These are phyloP conservation scores for Skeletonema costatum DNA, from an alignment of 108 stramenopile genomes.

Conservation along the genomic window DNA sequence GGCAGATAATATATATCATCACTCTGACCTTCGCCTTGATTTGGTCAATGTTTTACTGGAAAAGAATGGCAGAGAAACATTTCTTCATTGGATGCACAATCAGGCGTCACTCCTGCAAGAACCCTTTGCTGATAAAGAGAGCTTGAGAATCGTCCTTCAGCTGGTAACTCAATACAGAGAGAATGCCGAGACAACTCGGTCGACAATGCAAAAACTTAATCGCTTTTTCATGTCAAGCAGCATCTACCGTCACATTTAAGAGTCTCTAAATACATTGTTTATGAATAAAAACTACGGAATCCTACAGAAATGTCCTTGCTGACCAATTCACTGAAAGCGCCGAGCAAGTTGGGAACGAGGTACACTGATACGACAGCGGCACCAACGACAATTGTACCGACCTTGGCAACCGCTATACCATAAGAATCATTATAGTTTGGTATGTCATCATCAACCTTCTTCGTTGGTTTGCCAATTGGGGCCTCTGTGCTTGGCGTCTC, in stretches of 20 bases:
- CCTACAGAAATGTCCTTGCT: not conserved
- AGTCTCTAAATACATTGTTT: not conserved
- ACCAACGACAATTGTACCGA: constrained; percentile 57
- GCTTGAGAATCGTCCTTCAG: constrained; percentile 58
- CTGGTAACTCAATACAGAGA: constrained; percentile 65
- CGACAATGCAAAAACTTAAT: constrained; percentile 78
- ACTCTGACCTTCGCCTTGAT: constrained; percentile 35
- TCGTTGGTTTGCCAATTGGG: constrained; percentile 70
- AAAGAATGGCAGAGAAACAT: constrained; percentile 40
- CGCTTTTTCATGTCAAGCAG: constrained; percentile 64
- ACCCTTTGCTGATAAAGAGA: constrained; percentile 60
- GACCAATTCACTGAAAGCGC: not conserved
- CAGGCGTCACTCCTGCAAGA: not conserved
- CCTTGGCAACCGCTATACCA: constrained; percentile 54
- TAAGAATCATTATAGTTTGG: constrained; percentile 49
- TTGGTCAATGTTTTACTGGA: constrained; percentile 24
- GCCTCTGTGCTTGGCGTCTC: constrained; percentile 53
- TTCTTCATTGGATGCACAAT: constrained; percentile 52
- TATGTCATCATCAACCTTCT: constrained; percentile 52
- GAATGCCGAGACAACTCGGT: constrained; percentile 66
- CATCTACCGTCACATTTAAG: not conserved
- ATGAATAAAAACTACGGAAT: not conserved
- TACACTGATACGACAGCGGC: constrained; percentile 17
- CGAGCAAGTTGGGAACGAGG: not conserved
- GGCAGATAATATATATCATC: constrained; percentile 3